A percentile compares a stretch with the other conserved stretches of the same genome.
Evolutionary conservation across 2,329 filamentous ascomycete genomes (phyloP).

Genomic region (Arthroderma uncinatum): DNA sequence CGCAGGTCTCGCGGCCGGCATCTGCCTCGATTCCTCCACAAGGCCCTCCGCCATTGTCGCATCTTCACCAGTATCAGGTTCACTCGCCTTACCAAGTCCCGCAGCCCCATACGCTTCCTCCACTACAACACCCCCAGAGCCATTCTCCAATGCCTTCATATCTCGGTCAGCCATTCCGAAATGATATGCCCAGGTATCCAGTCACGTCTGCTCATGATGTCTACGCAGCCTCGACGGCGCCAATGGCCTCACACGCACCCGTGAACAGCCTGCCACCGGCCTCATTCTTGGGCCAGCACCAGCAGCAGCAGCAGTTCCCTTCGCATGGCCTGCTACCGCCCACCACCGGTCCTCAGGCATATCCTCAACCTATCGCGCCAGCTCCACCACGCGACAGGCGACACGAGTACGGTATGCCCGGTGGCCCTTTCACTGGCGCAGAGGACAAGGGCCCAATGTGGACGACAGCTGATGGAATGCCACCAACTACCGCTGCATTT

Average conservation of each 20-base stretch:
- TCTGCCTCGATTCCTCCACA: conserved; percentile 37
- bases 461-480: conserved; percentile 31
- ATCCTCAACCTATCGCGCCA: conserved; percentile 65
- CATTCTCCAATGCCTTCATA: conserved; percentile 34
- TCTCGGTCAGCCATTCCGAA: conserved; percentile 33
- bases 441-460: conserved; percentile 46
- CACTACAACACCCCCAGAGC: conserved; percentile 36
- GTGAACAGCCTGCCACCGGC: conserved; percentile 35
- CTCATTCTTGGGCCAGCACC: conserved; percentile 33
- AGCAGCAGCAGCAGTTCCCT: conserved; percentile 30
- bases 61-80: conserved; percentile 38
- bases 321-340: conserved; percentile 52
- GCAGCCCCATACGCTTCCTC: conserved; percentile 36
- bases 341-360: conserved; percentile 53
- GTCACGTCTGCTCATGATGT: conserved; percentile 32
- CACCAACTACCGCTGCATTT: conserved; percentile 29
- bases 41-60: conserved; percentile 35
- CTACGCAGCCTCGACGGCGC: conserved; percentile 32
- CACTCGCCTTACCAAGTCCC: conserved; percentile 36
- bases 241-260: conserved; percentile 34
- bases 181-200: conserved; percentile 35
- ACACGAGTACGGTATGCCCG: conserved; percentile 55
- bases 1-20: conserved; percentile 34
- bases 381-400: conserved; percentile 47
- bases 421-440: conserved; percentile 52